Conservation (phyloP, 208 protist species). For the Crithidia brevicula region DNA sequence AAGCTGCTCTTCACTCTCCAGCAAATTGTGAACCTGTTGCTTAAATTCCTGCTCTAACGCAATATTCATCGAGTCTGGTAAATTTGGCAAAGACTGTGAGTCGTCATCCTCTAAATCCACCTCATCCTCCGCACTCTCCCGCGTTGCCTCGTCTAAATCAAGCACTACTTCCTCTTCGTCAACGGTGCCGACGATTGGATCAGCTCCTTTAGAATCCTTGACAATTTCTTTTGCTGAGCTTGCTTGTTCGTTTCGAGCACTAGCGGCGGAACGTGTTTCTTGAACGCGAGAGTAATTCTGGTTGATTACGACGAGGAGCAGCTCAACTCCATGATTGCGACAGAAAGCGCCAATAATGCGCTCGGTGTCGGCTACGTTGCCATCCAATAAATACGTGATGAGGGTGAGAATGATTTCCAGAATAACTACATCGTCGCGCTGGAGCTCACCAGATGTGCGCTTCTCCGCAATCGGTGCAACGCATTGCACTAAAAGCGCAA, state of each 20-base stretch:
- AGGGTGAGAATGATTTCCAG: conserved; percentile 83
- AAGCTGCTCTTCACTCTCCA: conserved; percentile 81
- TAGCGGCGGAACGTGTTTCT: background rate
- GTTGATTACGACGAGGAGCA: conserved; percentile 85
- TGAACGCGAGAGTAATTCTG: conserved; percentile 75
- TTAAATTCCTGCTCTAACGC: conserved; percentile 51
- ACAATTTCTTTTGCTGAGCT: background rate
- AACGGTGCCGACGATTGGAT: background rate
- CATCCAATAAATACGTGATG: conserved; percentile 63
- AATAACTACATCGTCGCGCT: conserved; percentile 68
- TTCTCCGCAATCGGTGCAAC: conserved; percentile 80
- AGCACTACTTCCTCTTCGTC: background rate
- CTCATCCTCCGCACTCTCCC: conserved; percentile 22
- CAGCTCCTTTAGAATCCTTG: background rate
- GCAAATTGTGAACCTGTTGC: conserved; percentile 50
- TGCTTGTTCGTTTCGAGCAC: background rate
- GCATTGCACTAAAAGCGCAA: conserved; percentile 77
- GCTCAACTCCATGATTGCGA: conserved; percentile 82
- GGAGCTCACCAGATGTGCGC: conserved; percentile 44
- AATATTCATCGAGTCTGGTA: conserved; percentile 1
- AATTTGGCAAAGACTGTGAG: background rate
- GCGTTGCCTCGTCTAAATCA: background rate
- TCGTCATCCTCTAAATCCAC: conserved; percentile 30
- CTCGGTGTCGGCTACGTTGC: conserved; percentile 39
- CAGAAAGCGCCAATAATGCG: conserved; percentile 75